A percentile compares a stretch with the other conserved stretches of the same genome.
Conservation (phyloP, 2,329 filamentous ascomycete species). For the Hortaea sp. region DNA sequence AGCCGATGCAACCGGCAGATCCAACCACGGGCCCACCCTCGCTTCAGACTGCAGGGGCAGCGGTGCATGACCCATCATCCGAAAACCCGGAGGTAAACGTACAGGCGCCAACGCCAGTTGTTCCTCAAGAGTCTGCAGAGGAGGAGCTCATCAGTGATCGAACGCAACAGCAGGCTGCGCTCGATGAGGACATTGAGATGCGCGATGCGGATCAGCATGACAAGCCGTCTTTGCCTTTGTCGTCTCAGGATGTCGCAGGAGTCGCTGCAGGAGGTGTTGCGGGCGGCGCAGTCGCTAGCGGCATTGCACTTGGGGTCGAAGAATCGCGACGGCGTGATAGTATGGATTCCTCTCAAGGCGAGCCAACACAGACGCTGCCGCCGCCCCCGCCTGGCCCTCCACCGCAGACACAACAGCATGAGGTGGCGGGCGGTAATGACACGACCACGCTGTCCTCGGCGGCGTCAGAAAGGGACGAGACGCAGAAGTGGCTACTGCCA, state of each 20-base stretch:
- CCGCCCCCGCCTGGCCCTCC: conserved; percentile 38
- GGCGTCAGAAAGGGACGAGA: conserved; percentile 34
- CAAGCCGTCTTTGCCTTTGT: conserved; percentile 36
- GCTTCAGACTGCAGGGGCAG: conserved; percentile 6
- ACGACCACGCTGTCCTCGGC: conserved; percentile 23
- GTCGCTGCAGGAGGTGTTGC: conserved; percentile 10
- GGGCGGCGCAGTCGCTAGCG: conserved; percentile 1
- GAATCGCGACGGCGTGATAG: conserved; percentile 6
- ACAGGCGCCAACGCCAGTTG: conserved; percentile 36
- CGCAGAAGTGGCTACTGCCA: conserved; percentile 67
- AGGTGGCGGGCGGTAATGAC: conserved; percentile 9
- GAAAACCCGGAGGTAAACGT: conserved; percentile 30
- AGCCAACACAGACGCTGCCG: conserved; percentile 41
- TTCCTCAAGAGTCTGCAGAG: conserved; percentile 25
- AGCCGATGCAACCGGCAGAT: conserved; percentile 5
- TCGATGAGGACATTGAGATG: conserved; percentile 54
- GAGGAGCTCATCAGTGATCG: conserved; percentile 36
- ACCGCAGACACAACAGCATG: conserved; percentile 4
- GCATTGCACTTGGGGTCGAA: conserved; percentile 3
- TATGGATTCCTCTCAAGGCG: conserved; percentile 16
- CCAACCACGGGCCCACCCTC: conserved; percentile 5
- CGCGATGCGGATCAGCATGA: conserved; percentile 38
- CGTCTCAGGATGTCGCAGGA: conserved; percentile 38
- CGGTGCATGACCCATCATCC: neutral
- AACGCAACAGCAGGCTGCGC: conserved; percentile 38